phyloP scores from a whole-genome alignment of 805 yeast genomes.

The Komagataella mondaviorum region DNA sequence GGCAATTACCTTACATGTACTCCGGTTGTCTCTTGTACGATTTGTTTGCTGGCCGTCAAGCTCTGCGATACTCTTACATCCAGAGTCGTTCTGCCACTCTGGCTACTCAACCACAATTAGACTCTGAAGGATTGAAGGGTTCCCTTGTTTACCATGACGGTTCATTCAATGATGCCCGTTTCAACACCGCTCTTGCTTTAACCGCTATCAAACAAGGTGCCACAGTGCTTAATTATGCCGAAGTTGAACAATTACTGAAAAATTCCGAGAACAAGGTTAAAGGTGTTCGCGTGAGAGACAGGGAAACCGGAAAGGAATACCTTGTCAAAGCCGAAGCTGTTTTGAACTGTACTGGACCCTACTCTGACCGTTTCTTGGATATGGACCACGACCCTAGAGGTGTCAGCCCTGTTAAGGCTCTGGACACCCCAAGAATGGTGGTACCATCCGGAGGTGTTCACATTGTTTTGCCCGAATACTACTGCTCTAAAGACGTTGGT shows the following conservation, averaged over 20 bases:
- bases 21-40: constrained; percentile 88
- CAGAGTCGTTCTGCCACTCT: constrained; percentile 52
- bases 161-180: constrained; percentile 82
- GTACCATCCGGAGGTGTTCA: constrained; percentile 95
- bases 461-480: constrained; percentile 81
- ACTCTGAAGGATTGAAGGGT: constrained; percentile 67
- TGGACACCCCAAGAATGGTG: constrained; percentile 56
- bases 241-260: constrained; percentile 66
- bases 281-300: constrained; percentile 70
- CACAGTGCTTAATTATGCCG: constrained; percentile 76
- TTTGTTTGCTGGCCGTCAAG: constrained; percentile 81
- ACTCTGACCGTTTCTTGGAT: constrained; percentile 70
- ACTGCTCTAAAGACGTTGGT: constrained; percentile 81
- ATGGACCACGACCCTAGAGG: constrained; percentile 71
- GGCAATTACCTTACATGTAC: constrained; percentile 93
- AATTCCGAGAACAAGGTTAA: constrained; percentile 41
- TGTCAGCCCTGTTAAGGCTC: constrained; percentile 32
- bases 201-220: constrained; percentile 85
- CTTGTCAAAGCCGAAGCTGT: constrained; percentile 58
- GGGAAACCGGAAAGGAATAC: constrained; percentile 51
- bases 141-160: constrained; percentile 94
- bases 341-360: constrained; percentile 93
- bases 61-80: constrained; percentile 66
- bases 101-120: constrained; percentile 78
- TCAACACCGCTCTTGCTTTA: constrained; percentile 75